Conservation (phyloP, 2,329 filamentous ascomycete genomes). For the Colletotrichum lini region DNA sequence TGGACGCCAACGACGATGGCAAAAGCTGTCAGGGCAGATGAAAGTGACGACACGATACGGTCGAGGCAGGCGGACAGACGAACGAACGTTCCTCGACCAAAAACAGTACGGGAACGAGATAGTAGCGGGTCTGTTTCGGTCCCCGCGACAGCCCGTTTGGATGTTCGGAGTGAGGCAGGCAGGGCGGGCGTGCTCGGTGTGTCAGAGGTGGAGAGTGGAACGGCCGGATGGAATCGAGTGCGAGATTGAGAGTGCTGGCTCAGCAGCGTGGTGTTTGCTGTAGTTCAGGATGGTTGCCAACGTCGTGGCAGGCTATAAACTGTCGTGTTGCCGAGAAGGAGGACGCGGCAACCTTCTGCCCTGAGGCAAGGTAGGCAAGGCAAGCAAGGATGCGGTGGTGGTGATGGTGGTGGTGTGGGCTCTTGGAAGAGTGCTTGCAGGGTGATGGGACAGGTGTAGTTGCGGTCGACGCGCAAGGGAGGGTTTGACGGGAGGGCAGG, state of each 20-base stretch:
- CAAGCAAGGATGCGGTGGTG: constrained; percentile 35
- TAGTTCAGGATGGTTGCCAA: background rate
- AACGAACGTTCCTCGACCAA: background rate
- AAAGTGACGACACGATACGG: constrained; percentile 4
- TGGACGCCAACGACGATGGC: constrained; percentile 1
- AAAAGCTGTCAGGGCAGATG: constrained; percentile 1
- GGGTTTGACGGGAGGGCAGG: constrained; percentile 21
- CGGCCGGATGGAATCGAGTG: background rate
- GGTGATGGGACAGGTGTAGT: constrained; percentile 19
- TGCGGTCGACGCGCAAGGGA: constrained; percentile 11
- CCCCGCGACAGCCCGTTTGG: constrained; percentile 1
- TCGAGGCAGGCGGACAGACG: background rate
- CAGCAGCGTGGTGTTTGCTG: background rate
- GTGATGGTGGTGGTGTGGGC: constrained; percentile 36
- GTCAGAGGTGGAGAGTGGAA: background rate
- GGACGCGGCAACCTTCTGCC: constrained; percentile 16
- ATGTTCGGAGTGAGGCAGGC: background rate
- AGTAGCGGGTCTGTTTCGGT: background rate
- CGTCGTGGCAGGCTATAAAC: constrained; percentile 10
- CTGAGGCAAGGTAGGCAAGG: background rate
- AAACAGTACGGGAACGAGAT: constrained; percentile 11
- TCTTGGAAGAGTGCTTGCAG: constrained; percentile 29
- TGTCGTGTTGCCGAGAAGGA: constrained; percentile 20
- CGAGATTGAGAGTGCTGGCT: background rate
- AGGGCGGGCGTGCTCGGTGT: background rate